Base-by-base conservation (phyloP, 345 rosid species). In the Toxicodendron radicans region DNA sequence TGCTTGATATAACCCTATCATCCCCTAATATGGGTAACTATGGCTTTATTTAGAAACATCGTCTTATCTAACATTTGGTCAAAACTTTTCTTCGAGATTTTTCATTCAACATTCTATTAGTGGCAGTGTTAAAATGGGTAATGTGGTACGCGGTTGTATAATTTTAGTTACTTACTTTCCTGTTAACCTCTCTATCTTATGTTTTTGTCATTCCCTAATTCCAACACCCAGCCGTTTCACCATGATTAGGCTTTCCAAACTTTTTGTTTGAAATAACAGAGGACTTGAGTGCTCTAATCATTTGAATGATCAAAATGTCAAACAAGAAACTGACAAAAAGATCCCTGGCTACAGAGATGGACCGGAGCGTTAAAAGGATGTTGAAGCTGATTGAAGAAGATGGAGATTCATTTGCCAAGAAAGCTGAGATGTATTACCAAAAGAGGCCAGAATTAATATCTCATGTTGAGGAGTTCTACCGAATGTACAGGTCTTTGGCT, bases 321-420 rank as follows among this genome's bases (percentile, higher is more conserved):
- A 62, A 20, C 45, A 63, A 68, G 67, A 75, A 71, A 63, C 60
- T 81, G 35, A 71, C 35, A 16, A 78, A 68, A 57, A 35, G 27
- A 24, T 78, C 65, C 56, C 10, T 76, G 79, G 38, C 60, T 23
- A 38, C 79, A 95, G 99, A 89, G 78, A 95, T 95, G 97, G 99
- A 95, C 82, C 89, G 85, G 54, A 82, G 84, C 8, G 89, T 91
- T 57, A 93, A 87, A 63, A 85, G 82, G 76, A 91, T 95, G 95
- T 57, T 91, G 77, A 91, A 89, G 70, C 87, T 93, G 66, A 87
- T 93, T 21, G 97, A 93, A 80, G 94, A 90, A 79, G 98, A 95
- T 61, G 99, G 83, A 54, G 99, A 90, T 74, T 90, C 97, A 6
- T 90, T 93, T 78, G 97, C 94, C 0, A 91, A 91, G 81, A 93